Percentiles rank a stretch among this genome's conserved stretches.
These are phyloP conservation scores for Kuraishia borneana DNA, from an alignment of 805 yeast genomes.

Conservation along the genomic window DNA sequence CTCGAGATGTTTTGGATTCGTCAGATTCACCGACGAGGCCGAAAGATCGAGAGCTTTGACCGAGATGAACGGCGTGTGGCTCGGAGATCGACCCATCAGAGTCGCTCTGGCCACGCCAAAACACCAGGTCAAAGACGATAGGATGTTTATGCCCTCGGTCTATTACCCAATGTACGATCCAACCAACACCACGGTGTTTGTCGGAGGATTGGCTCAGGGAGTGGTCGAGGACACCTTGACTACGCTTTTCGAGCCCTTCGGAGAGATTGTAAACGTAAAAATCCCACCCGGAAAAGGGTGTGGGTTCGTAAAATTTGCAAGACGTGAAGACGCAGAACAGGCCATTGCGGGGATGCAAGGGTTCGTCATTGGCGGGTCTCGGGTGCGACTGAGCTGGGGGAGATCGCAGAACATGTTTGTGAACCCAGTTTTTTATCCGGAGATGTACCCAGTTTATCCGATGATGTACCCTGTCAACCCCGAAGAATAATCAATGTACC, in stretches of 20 bases:
- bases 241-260: conserved; percentile 61
- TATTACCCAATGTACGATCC: conserved; percentile 31
- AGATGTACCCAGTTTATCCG: too few species aligned
- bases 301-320: conserved; percentile 63
- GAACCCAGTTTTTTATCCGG: too few species aligned
- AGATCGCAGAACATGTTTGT: conserved; percentile 23
- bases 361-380: conserved; percentile 59
- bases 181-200: conserved; percentile 63
- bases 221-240: conserved; percentile 51
- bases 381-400: conserved; percentile 73
- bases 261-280: conserved; percentile 56
- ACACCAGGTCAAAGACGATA: conserved; percentile 17
- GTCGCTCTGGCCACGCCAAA: conserved; percentile 77
- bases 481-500: too few species aligned
- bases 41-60: conserved; percentile 58
- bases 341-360: conserved; percentile 78
- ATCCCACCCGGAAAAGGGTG: conserved; percentile 75
- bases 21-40: conserved; percentile 57
- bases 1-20: conserved; percentile 74
- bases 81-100: conserved; percentile 66
- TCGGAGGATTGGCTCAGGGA: conserved; percentile 58
- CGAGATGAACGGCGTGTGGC: conserved; percentile 74
- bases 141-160: conserved; percentile 3
- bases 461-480: conserved; percentile 6
- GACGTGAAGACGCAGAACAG: conserved; percentile 62